These are phyloP conservation scores for Dioszegia aurantiaca DNA, from an alignment of 768 basidiomycete genomes.

Conservation along the genomic window DNA sequence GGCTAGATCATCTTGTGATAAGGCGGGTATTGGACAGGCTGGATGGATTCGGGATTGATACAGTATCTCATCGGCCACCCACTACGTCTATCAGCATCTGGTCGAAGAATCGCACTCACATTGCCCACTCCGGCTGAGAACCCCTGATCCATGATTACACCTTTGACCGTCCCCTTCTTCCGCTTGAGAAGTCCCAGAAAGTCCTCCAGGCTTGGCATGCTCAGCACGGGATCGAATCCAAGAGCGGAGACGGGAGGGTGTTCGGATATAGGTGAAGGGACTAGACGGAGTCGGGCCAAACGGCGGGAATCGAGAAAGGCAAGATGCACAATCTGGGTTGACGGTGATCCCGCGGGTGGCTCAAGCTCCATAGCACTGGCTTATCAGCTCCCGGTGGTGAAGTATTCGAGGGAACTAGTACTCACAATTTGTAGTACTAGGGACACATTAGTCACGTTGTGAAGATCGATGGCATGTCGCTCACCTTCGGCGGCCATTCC, in stretches of 20 bases:
- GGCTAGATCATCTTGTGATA: conserved; percentile 58
- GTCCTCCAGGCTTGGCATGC: conserved; percentile 61
- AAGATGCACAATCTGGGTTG: conserved; percentile 56
- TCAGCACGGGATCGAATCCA: conserved; percentile 73
- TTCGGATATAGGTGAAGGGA: conserved; percentile 57
- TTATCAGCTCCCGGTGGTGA: background rate
- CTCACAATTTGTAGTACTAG: conserved; percentile 45
- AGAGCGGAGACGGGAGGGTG: conserved; percentile 71
- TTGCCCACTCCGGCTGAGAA: conserved; percentile 80
- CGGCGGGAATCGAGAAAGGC: conserved; percentile 69
- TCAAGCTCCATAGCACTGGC: conserved; percentile 60
- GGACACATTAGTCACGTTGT: conserved; percentile 6
- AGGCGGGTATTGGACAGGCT: conserved; percentile 62
- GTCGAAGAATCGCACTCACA: conserved; percentile 23
- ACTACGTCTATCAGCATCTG: conserved; percentile 43
- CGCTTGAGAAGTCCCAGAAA: conserved; percentile 59
- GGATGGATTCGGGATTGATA: conserved; percentile 74
- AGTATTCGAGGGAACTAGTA: too few species aligned
- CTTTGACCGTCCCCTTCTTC: conserved; percentile 67
- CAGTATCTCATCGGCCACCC: conserved; percentile 72
- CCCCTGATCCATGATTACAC: conserved; percentile 72
- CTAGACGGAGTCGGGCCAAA: conserved; percentile 67
- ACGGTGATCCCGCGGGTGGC: conserved; percentile 51
- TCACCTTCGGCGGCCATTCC: conserved; percentile 48
- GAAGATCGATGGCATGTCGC: background rate